Conservation (phyloP, 805 yeast genomes). For the Dipodascus albidus region DNA sequence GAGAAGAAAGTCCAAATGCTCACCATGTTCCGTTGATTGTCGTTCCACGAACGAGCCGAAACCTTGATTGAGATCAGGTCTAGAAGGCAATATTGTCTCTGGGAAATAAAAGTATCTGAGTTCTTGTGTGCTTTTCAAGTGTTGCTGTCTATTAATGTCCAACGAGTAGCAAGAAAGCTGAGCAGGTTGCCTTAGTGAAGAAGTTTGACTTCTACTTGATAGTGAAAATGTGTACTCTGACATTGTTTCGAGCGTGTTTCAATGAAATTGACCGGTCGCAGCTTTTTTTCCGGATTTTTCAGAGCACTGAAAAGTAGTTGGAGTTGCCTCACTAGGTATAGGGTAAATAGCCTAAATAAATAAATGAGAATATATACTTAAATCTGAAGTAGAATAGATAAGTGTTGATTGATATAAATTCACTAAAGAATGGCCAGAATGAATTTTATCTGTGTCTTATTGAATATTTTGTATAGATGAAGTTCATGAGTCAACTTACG, state of each 20-base stretch:
- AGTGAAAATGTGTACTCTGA: not conserved
- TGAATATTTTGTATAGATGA: no score
- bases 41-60: conserved; percentile 43
- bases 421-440: no score
- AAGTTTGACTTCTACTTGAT: not conserved
- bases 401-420: no score
- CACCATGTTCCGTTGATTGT: conserved; percentile 33
- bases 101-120: conserved; percentile 75
- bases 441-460: no score
- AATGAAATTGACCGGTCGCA: not conserved
- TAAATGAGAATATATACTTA: no score
- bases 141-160: conserved; percentile 35
- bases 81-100: conserved; percentile 49
- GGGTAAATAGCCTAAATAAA: no score
- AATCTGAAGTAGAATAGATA: no score
- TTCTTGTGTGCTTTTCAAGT: conserved; percentile 34
- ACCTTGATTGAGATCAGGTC: conserved; percentile 56
- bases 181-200: conserved; percentile 75
- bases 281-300: not conserved
- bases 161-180: conserved; percentile 64
- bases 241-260: not conserved
- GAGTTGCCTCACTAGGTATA: no score
- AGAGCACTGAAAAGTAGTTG: not conserved
- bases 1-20: conserved; percentile 48
- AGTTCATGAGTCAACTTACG: no score